Base-by-base conservation (phyloP, 2,329 filamentous ascomycete species). In the Arthroderma sp. region DNA sequence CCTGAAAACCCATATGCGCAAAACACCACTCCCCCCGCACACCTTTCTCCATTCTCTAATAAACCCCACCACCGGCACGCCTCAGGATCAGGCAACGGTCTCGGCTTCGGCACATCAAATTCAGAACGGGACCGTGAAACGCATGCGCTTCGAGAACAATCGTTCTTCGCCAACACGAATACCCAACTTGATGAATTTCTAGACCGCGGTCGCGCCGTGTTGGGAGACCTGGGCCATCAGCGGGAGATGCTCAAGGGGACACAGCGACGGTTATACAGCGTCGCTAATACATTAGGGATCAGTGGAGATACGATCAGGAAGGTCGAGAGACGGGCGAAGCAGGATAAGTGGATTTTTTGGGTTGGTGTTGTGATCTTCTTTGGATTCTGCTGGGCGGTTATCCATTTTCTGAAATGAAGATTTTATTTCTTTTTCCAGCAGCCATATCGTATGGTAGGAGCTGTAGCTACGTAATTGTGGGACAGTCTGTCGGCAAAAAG, bases 261-360 rank as follows among this genome's bases (percentile, higher is more conserved):
- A 22, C 91, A 98, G 66, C 82, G 82, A 62, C 79, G 80, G 60
- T 71, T 98, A 41, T 96, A 96, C 60, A 89, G 78, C 55, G 87
- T 95, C 15, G 91, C 85, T 5, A 96, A 94, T 60, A 96, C 91
- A 22, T 67, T 98, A 40, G 91, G 91, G 0, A 77, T 98, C 48
- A 93, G 84, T 57, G 88, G 89, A 15, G 89, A 96, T 61, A 98
- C 91, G 1, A 98, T 98, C 52, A 80, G 91, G 39, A 96, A 91
- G 86, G 83, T 98, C 36, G 89, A 96, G 67, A 70, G 91, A 54
- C 74, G 91, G 50, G 87, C 91, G 42, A 83, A 80, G 62, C 84
- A 96, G 69, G 91, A 98, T 62, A 96, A 95, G 67, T 96, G 88
- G 87, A 94, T 98, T 32, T 98, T 98, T 62, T 84, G 83, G 74